Evolutionary conservation across 2,329 filamentous ascomycete genomes (phyloP).

Genomic region (Penicillium sp.): DNA sequence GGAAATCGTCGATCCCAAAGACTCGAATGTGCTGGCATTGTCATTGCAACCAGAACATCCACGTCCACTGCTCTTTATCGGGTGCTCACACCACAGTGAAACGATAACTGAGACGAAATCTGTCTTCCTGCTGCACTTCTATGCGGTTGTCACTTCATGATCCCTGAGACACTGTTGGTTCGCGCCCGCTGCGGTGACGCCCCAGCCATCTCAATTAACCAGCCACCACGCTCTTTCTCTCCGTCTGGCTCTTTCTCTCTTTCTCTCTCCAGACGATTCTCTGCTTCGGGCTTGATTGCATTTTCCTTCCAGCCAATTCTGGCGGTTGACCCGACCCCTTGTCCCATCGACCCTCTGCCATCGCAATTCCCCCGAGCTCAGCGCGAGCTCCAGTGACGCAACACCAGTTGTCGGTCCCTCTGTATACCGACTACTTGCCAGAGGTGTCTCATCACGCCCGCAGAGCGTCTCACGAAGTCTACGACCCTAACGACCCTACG

Average conservation of each 20-base stretch:
- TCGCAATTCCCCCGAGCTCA: conserved; percentile 13
- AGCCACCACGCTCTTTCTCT: conserved; percentile 26
- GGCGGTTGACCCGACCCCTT: neutral
- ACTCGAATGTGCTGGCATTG: neutral
- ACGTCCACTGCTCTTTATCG: too few species aligned
- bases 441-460: conserved; percentile 42
- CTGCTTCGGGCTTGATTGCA: conserved; percentile 4
- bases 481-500: conserved; percentile 51
- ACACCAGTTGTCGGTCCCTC: conserved; percentile 31
- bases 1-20: too few species aligned
- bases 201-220: conserved; percentile 42
- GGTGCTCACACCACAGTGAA: too few species aligned
- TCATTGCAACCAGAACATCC: neutral
- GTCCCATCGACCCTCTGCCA: conserved; percentile 5
- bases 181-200: conserved; percentile 20
- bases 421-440: conserved; percentile 23
- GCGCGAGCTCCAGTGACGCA: conserved; percentile 14
- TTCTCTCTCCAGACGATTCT: conserved; percentile 5
- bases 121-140: too few species aligned
- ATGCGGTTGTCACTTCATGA: conserved; percentile 12
- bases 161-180: conserved; percentile 20
- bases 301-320: neutral
- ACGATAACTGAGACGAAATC: too few species aligned
- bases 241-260: conserved; percentile 10
- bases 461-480: conserved; percentile 47